Base-by-base conservation (phyloP, 345 rosid species). In the Lepidium sativum region DNA sequence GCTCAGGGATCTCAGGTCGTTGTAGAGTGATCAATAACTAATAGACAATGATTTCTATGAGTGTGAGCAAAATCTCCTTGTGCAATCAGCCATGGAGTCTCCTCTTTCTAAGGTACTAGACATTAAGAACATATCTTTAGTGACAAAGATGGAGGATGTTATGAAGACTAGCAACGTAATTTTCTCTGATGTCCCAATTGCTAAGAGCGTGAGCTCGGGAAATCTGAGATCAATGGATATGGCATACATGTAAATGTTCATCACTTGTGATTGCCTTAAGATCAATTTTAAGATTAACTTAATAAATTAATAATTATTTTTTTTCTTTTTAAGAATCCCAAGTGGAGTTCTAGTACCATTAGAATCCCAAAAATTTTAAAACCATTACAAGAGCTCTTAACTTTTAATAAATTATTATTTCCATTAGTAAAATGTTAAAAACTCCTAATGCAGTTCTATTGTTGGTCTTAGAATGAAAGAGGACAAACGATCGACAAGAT, bases 31-130 rank as follows among this genome's bases (percentile, higher is more conserved):
- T 51, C 89, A 83, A 54, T 89, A 82, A 72, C 85, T 94, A 54
- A 69, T 88, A 49, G 82, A 81, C 69, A 91, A 94, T 51, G 84
- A 83, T 69, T 81, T 86, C 70, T 81, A 79, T 31, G 95, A 82
- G 65, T 90, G 97, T 69, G 80, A 81, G 81, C 87, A 83, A 72
- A 91, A 90, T 57, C 80, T 86, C 51, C 38, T 84, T 76, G 90
- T 79, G 31, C 79, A 82, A 69, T 77, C 72, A 42, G 84, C 80
- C 38, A 72, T 74, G 18, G 92, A 81, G 4, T 21, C 71, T 20
- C 75, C 84, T 2, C 59, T 84, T 3, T 76, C 89, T 6, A 83
- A 84, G 71, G 65, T 78, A 73, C 58, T 77, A 52, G 91, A 92
- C 67, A 49, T 79, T 44, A 81, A 84, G 80, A 71, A 78, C 65